Conservation (phyloP, 352 stramenopile species). For the Globisporangium echinulatum region DNA sequence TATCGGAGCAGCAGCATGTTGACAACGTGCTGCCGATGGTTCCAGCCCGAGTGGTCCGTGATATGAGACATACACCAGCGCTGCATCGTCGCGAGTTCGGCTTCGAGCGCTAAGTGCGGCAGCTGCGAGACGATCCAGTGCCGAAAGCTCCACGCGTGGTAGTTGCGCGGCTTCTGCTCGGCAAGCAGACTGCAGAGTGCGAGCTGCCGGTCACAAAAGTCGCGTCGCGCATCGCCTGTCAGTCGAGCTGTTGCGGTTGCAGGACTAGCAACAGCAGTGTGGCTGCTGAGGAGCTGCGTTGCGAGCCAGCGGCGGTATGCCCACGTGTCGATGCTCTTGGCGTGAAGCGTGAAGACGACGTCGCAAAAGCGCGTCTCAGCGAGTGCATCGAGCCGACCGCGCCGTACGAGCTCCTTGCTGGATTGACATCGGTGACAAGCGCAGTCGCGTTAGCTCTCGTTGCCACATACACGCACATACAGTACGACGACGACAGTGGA, state of each 20-base stretch:
- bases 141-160: constrained; percentile 81
- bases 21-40: constrained; percentile 63
- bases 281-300: constrained; percentile 18
- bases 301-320: constrained; percentile 66
- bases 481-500: neutral
- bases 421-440: no score
- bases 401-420: constrained; percentile 53
- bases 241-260: neutral
- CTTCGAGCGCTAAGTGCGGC: constrained; percentile 12
- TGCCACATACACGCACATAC: neutral
- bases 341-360: constrained; percentile 68
- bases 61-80: constrained; percentile 62
- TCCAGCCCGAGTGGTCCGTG: constrained; percentile 76
- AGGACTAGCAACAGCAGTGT: constrained; percentile 4
- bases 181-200: constrained; percentile 40
- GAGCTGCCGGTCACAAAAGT: constrained; percentile 50
- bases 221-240: constrained; percentile 10
- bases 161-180: constrained; percentile 70
- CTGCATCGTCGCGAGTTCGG: constrained; percentile 47
- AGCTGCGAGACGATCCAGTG: constrained; percentile 62
- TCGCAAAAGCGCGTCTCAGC: constrained; percentile 63
- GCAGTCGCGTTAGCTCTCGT: no score
- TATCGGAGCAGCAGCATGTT: constrained; percentile 14
- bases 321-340: constrained; percentile 86
- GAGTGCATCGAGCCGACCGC: constrained; percentile 26